Conservation (phyloP, 2,329 filamentous ascomycete genomes). For the Alternaria alternata region DNA sequence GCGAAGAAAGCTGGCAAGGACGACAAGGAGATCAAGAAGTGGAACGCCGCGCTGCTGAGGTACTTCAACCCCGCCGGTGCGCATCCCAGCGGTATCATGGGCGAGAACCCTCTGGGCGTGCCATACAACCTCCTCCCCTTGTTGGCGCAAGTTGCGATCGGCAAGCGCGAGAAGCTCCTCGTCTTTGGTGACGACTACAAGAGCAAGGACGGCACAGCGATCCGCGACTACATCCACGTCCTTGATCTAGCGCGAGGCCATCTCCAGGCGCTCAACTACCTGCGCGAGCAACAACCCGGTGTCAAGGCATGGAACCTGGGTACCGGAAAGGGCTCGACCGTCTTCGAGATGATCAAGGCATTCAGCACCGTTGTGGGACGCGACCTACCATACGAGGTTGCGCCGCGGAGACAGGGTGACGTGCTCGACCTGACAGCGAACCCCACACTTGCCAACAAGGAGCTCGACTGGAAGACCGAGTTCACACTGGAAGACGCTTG, state of each 20-base stretch:
- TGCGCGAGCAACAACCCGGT: slow-evolving; percentile 83
- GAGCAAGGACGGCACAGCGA: slow-evolving; percentile 89
- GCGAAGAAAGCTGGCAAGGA: slow-evolving; percentile 73
- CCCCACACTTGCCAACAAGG: slow-evolving; percentile 82
- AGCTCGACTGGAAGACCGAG: slow-evolving; percentile 92
- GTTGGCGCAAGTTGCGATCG: slow-evolving; percentile 93
- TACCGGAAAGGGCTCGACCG: slow-evolving; percentile 91
- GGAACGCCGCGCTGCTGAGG: slow-evolving; percentile 90
- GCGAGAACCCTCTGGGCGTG: slow-evolving; percentile 94
- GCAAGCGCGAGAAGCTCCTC: slow-evolving; percentile 90
- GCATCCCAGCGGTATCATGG: slow-evolving; percentile 96
- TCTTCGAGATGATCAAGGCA: slow-evolving; percentile 96
- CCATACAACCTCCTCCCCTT: slow-evolving; percentile 96
- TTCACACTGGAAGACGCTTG: slow-evolving; percentile 92
- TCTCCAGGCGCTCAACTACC: slow-evolving; percentile 87
- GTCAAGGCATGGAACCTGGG: slow-evolving; percentile 97
- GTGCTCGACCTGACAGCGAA: slow-evolving; percentile 96
- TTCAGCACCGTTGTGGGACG: slow-evolving; percentile 88
- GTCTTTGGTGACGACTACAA: slow-evolving; percentile 95
- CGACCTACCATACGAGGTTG: slow-evolving; percentile 86
- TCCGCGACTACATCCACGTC: slow-evolving; percentile 98
- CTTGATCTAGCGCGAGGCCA: slow-evolving; percentile 88
- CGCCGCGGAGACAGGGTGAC: slow-evolving; percentile 82
- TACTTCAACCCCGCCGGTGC: slow-evolving; percentile 98
- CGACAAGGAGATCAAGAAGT: slow-evolving; percentile 73